Percentiles rank a stretch among this genome's conserved stretches.
These are phyloP conservation scores for Lodderomyces theae DNA, from an alignment of 1,139 yeast species.

Conservation along the genomic window DNA sequence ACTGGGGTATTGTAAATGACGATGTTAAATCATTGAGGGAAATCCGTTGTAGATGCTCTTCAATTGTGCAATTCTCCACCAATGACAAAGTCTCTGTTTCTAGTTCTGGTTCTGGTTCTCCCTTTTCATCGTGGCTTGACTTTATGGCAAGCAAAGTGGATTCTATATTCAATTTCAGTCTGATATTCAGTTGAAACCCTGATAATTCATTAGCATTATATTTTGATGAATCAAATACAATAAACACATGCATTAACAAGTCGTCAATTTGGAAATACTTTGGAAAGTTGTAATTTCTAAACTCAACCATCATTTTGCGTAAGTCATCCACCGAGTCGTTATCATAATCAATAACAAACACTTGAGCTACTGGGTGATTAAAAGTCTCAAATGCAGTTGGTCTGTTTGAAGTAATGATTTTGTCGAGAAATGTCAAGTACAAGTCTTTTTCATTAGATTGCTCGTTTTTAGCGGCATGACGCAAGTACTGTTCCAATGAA, in stretches of 20 bases:
- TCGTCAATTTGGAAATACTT: constrained; percentile 58
- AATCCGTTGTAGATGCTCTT: constrained; percentile 49
- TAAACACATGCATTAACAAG: constrained; percentile 47
- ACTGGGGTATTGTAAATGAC: constrained; percentile 28
- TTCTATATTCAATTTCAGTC: constrained; percentile 24
- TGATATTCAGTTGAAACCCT: constrained; percentile 33
- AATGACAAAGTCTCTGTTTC: constrained; percentile 19
- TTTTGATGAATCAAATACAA: constrained; percentile 31
- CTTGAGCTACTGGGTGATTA: constrained; percentile 82
- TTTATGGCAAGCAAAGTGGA: constrained; percentile 31
- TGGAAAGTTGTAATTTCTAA: constrained; percentile 50
- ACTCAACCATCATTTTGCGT: constrained; percentile 36
- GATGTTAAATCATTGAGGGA: constrained; percentile 24
- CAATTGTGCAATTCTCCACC: constrained; percentile 48
- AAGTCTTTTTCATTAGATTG: constrained; percentile 26
- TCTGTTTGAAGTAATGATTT: constrained; percentile 58
- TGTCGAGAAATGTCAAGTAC: constrained; percentile 60
- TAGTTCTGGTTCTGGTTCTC: constrained; percentile 11
- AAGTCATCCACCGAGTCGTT: constrained; percentile 50
- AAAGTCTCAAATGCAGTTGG: constrained; percentile 84
- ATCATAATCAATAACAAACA: constrained; percentile 58
- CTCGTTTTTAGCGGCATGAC: constrained; percentile 16
- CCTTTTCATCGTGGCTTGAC: constrained; percentile 5
- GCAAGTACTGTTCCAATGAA: constrained; percentile 36
- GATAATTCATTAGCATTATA: constrained; percentile 23